These are phyloP conservation scores for Dendrocalamus latiflorus DNA, from an alignment of 202 grass and related monocot genomes.

Conservation along the genomic window DNA sequence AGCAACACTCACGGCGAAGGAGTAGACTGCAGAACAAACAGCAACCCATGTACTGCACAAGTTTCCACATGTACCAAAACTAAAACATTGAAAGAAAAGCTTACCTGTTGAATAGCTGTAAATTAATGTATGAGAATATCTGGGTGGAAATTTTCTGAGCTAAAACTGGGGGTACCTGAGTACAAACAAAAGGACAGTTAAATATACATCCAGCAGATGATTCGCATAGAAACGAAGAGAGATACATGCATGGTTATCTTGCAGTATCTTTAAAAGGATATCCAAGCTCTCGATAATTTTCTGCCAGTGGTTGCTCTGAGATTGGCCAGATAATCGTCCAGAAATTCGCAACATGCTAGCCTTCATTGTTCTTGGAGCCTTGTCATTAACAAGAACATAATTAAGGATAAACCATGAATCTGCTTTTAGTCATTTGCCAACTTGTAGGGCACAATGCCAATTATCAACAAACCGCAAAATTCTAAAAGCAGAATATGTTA, in stretches of 20 bases:
- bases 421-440: neutral
- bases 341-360: slow-evolving; percentile 63
- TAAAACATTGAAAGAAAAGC: slow-evolving; percentile 13
- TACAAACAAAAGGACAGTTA: slow-evolving; percentile 19
- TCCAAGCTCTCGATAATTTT: slow-evolving; percentile 83
- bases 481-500: neutral
- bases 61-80: neutral
- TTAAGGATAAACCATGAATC: slow-evolving; percentile 16
- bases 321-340: slow-evolving; percentile 63
- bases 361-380: slow-evolving; percentile 98
- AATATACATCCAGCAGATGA: slow-evolving; percentile 18
- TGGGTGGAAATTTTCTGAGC: slow-evolving; percentile 91
- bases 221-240: slow-evolving; percentile 11
- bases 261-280: slow-evolving; percentile 62
- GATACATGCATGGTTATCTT: slow-evolving; percentile 79
- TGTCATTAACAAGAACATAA: slow-evolving; percentile 35
- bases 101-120: slow-evolving; percentile 96
- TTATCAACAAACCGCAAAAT: slow-evolving; percentile 3
- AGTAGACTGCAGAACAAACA: slow-evolving; percentile 68
- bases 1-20: slow-evolving; percentile 94
- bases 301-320: slow-evolving; percentile 92
- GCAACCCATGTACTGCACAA: slow-evolving; percentile 7
- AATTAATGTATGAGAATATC: slow-evolving; percentile 91
- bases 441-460: slow-evolving; percentile 11
- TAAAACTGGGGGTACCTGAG: slow-evolving; percentile 72